Evolutionary conservation across 2,329 filamentous ascomycete species (phyloP).

Genomic region (Talaromyces rugulosus): DNA sequence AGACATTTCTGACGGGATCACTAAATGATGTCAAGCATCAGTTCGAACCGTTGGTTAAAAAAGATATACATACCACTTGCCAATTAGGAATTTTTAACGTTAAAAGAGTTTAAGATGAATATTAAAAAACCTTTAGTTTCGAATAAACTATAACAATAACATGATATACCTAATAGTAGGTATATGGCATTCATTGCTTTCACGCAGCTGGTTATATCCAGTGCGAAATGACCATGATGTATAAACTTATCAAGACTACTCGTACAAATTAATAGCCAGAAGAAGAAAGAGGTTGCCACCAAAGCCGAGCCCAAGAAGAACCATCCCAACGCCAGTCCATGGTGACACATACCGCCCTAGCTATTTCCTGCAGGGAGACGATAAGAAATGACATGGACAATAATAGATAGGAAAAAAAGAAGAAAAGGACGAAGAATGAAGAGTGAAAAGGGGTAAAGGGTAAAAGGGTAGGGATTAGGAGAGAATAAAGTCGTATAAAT

Average conservation of each 20-base stretch:
- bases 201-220: background rate
- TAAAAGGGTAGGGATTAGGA: background rate
- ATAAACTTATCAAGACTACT: constrained; percentile 1
- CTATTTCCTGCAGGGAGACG: background rate
- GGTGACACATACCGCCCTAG: background rate
- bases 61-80: background rate
- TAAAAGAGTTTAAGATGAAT: background rate
- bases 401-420: background rate
- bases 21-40: background rate
- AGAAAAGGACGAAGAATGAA: background rate
- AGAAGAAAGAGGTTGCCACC: background rate
- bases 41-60: background rate
- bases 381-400: constrained; percentile 1
- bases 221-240: background rate
- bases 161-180: background rate
- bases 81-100: background rate
- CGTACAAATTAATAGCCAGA: background rate
- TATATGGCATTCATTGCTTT: background rate
- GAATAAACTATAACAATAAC: background rate
- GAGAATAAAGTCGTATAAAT: constrained; percentile 9
- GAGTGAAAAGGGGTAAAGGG: background rate
- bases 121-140: background rate
- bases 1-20: background rate
- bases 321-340: constrained; percentile 1
- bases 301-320: background rate